Conservation (phyloP, 164 flowering plant species). For the Umbellularia californica region DNA sequence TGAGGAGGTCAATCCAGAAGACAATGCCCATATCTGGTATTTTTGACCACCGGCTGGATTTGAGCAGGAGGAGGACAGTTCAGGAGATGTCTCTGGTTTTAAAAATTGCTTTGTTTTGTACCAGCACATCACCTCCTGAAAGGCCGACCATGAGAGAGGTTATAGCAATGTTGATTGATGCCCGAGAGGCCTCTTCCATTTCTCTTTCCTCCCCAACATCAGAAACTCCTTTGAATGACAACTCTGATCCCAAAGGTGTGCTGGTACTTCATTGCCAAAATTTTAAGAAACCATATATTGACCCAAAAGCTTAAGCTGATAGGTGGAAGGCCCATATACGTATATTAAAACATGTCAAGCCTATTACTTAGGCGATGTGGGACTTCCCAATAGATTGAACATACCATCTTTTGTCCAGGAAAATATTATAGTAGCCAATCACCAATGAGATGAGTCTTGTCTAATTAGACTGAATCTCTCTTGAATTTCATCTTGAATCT, state of each 20-base stretch:
- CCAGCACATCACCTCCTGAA: conserved; percentile 41
- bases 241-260: conserved; percentile 24
- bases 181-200: conserved; percentile 27
- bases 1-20: conserved; percentile 33
- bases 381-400: not conserved
- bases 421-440: not conserved
- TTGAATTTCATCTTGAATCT: not conserved
- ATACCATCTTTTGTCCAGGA: not conserved
- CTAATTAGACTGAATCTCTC: not conserved
- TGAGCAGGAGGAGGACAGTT: conserved; percentile 24
- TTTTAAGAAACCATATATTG: too few relatives aligned
- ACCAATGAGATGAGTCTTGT: not conserved
- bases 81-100: conserved; percentile 48
- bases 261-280: not conserved
- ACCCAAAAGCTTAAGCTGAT: too few relatives aligned
- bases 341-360: too few relatives aligned
- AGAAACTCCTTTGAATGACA: conserved; percentile 44
- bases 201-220: conserved; percentile 40
- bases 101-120: conserved; percentile 55
- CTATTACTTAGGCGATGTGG: too few relatives aligned
- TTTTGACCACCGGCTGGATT: conserved; percentile 37
- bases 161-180: conserved; percentile 48
- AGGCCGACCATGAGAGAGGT: conserved; percentile 69
- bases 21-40: conserved; percentile 19
- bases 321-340: too few relatives aligned